Base-by-base conservation (phyloP, 1,139 yeast genomes). In the Sugiyamaella xylanicola region DNA sequence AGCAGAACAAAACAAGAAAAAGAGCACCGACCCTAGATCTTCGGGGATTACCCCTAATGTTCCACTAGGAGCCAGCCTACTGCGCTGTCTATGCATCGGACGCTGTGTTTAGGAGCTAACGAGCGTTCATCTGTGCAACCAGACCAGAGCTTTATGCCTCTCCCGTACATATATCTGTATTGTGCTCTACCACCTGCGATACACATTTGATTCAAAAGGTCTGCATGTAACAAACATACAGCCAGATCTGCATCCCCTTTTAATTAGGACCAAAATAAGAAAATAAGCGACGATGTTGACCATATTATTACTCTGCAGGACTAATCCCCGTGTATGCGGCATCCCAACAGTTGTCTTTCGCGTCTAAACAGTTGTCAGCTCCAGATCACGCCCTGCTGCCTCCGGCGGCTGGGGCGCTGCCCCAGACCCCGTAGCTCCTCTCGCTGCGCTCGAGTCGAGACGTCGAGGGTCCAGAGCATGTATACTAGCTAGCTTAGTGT, bases 141-240 rank as follows among this genome's bases (percentile, higher is more conserved):
- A n/a, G n/a, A n/a, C n/a, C n/a, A n/a, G n/a, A n/a, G n/a, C n/a
- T n/a, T n/a, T n/a, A n/a, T n/a, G n/a, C n/a, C n/a, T n/a, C n/a
- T n/a, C n/a, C n/a, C n/a, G n/a, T n/a, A n/a, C n/a, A n/a, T 25
- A 25, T 25, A 25, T 5, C 37, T n/a, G 37, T 32, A 32, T 32
- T 32, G 37, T 32, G 37, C 8, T 8, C 15, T 4, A n/a, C 15
- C 15, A 8, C 13, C 37, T 11, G 4, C 13, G 37, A 32, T 32
- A 25, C 21, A 25, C 15, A 15, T 25, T 9, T 29, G 40, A 32
- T 45, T 19, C 15, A 27, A 20, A 43, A 25, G 13, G n/a, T n/a
- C 48, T 45, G 48, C 48, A 17, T 29, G 48, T 29, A 29, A 32
- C 48, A 45, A 37, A 45, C 27, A 17, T 45, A 45, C 48, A 45